A percentile compares a stretch with the other conserved stretches of the same genome.
These are phyloP conservation scores for Cryptococcus sp. DNA, from an alignment of 1,284 basidiomycete genomes.

Conservation along the genomic window DNA sequence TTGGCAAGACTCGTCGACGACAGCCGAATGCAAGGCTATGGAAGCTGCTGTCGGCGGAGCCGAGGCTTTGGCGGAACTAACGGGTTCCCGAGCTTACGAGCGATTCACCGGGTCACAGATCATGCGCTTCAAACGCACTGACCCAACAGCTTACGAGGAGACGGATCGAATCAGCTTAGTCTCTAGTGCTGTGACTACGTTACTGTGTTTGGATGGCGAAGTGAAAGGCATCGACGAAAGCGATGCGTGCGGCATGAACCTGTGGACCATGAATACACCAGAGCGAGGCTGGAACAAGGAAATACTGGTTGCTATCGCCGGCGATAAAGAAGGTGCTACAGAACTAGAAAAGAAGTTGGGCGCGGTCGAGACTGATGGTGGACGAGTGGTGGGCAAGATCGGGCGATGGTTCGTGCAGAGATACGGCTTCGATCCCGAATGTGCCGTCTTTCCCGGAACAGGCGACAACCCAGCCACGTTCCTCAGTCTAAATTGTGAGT, in stretches of 20 bases:
- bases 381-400: slow-evolving; percentile 67
- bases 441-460: slow-evolving; percentile 79
- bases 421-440: slow-evolving; percentile 76
- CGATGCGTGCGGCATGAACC: slow-evolving; percentile 90
- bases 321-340: slow-evolving; percentile 59
- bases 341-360: slow-evolving; percentile 73
- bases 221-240: slow-evolving; percentile 53
- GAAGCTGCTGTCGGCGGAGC: slow-evolving; percentile 67
- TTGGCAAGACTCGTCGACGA: slow-evolving; percentile 90
- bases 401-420: slow-evolving; percentile 70
- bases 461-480: slow-evolving; percentile 92
- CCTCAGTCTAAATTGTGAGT: slow-evolving; percentile 62
- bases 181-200: slow-evolving; percentile 77
- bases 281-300: slow-evolving; percentile 68
- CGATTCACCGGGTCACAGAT: slow-evolving; percentile 88
- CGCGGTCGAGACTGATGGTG: slow-evolving; percentile 68
- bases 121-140: slow-evolving; percentile 64
- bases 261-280: slow-evolving; percentile 67
- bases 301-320: slow-evolving; percentile 58
- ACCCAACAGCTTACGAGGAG: slow-evolving; percentile 64
- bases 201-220: slow-evolving; percentile 61
- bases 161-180: slow-evolving; percentile 77
- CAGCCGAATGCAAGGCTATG: slow-evolving; percentile 68
- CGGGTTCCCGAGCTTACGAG: slow-evolving; percentile 82
- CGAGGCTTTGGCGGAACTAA: slow-evolving; percentile 68